phyloP scores from a whole-genome alignment of 2,329 filamentous ascomycete species.

The Diaporthe sp. region DNA sequence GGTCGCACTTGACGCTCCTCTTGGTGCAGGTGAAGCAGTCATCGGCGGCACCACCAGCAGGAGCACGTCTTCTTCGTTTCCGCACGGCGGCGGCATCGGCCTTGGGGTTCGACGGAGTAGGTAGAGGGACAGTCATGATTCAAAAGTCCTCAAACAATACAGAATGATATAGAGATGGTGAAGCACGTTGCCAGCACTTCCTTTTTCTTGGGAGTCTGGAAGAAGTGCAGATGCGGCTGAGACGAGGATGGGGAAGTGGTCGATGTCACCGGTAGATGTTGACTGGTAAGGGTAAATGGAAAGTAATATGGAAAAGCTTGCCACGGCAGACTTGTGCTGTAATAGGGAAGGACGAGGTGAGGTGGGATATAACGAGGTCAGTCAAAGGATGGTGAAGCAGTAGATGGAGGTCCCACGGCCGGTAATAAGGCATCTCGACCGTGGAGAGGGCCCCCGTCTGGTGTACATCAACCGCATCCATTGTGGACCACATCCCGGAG shows the following conservation, averaged over 20 bases:
- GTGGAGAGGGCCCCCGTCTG: slow-evolving; percentile 17
- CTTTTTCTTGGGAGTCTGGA: slow-evolving; percentile 38
- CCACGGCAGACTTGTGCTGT: slow-evolving; percentile 40
- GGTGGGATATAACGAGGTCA: slow-evolving; percentile 50
- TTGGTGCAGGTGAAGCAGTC: slow-evolving; percentile 96
- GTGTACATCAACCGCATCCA: slow-evolving; percentile 33
- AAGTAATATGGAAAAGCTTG: slow-evolving; percentile 57
- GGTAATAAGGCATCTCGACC: slow-evolving; percentile 30
- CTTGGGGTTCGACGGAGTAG: slow-evolving; percentile 53
- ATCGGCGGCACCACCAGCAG: slow-evolving; percentile 89
- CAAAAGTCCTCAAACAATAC: slow-evolving; percentile 22
- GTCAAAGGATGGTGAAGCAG: slow-evolving; percentile 34
- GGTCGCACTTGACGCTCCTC: slow-evolving; percentile 87
- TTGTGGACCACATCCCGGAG: slow-evolving; percentile 32
- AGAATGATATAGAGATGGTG: slow-evolving; percentile 28
- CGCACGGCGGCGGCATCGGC: slow-evolving; percentile 61
- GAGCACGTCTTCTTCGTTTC: slow-evolving; percentile 89
- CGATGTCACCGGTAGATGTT: slow-evolving; percentile 47
- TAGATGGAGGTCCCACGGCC: slow-evolving; percentile 35
- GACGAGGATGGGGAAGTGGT: slow-evolving; percentile 48
- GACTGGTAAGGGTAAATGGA: slow-evolving; percentile 59
- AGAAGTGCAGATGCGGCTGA: slow-evolving; percentile 42
- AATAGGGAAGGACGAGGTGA: slow-evolving; percentile 53
- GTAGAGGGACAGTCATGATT: slow-evolving; percentile 65
- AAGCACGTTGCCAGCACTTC: slow-evolving; percentile 32